Evolutionary conservation across 1,284 basidiomycete genomes (phyloP).

Genomic region (Xanthoconium separans): DNA sequence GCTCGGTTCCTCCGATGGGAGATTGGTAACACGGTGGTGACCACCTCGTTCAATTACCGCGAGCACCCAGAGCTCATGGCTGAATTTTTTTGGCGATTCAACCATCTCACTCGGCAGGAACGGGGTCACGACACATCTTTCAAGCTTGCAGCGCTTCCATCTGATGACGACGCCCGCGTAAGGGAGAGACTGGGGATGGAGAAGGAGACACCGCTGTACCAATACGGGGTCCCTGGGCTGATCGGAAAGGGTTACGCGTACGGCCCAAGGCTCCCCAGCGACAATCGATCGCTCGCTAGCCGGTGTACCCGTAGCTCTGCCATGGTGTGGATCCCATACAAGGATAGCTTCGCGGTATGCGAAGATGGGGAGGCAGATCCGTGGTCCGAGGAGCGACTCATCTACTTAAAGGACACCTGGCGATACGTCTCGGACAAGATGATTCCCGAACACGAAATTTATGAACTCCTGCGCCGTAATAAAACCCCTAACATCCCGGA

Average conservation of each 20-base stretch:
- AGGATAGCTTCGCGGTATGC: neutral
- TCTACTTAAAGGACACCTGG: no score
- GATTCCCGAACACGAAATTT: constrained; percentile 20
- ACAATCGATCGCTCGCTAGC: neutral
- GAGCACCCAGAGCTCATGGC: constrained; percentile 4
- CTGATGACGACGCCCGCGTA: neutral
- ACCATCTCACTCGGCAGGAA: constrained; percentile 1
- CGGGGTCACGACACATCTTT: constrained; percentile 8
- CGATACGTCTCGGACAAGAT: neutral
- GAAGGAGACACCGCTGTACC: neutral
- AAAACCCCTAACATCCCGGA: constrained; percentile 6
- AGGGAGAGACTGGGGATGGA: neutral
- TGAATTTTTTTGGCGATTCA: constrained; percentile 19
- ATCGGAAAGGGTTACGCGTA: neutral
- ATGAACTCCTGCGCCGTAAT: constrained; percentile 13
- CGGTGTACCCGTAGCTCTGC: constrained; percentile 7
- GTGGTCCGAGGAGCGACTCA: neutral
- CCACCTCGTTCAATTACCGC: constrained; percentile 16
- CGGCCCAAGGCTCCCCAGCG: neutral
- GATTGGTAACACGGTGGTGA: constrained; percentile 16
- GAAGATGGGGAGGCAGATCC: neutral
- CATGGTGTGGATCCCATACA: neutral
- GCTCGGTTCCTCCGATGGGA: constrained; percentile 29
- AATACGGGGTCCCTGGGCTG: neutral
- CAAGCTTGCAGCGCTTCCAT: neutral